These are phyloP conservation scores for Aspergillus sp. DNA, from an alignment of 2,329 filamentous ascomycete genomes.

Conservation along the genomic window DNA sequence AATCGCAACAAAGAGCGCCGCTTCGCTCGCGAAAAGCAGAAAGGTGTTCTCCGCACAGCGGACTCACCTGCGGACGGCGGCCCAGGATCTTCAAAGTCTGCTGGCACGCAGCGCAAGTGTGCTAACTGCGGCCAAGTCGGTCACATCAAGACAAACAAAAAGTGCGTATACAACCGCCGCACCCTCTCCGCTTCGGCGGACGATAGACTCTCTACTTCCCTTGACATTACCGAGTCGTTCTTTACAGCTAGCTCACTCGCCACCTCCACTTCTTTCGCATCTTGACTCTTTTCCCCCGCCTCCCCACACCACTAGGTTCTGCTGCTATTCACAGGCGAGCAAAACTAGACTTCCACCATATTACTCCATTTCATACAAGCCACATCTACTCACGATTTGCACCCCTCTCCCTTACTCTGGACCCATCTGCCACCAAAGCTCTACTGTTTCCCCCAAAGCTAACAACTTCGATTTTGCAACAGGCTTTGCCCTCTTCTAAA, in stretches of 20 bases:
- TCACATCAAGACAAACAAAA: slow-evolving; percentile 99
- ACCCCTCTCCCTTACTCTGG: neutral
- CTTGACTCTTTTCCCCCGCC: neutral
- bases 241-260: neutral
- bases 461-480: slow-evolving; percentile 21
- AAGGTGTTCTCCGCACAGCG: slow-evolving; percentile 57
- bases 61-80: slow-evolving; percentile 43
- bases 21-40: slow-evolving; percentile 86
- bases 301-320: neutral
- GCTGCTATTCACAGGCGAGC: neutral
- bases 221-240: slow-evolving; percentile 7
- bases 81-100: slow-evolving; percentile 60
- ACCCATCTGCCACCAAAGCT: neutral
- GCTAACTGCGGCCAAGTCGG: slow-evolving; percentile 96
- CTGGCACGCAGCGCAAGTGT: slow-evolving; percentile 75
- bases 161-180: slow-evolving; percentile 54
- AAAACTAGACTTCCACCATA: neutral
- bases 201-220: slow-evolving; percentile 3
- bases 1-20: slow-evolving; percentile 89
- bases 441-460: slow-evolving; percentile 6
- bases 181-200: neutral
- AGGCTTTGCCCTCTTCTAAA: slow-evolving; percentile 84
- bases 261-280: slow-evolving; percentile 21
- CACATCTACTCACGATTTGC: neutral
- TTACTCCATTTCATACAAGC: slow-evolving; percentile 1